Base-by-base conservation (phyloP, 2,329 filamentous ascomycete genomes). In the Cercospora citrullina region DNA sequence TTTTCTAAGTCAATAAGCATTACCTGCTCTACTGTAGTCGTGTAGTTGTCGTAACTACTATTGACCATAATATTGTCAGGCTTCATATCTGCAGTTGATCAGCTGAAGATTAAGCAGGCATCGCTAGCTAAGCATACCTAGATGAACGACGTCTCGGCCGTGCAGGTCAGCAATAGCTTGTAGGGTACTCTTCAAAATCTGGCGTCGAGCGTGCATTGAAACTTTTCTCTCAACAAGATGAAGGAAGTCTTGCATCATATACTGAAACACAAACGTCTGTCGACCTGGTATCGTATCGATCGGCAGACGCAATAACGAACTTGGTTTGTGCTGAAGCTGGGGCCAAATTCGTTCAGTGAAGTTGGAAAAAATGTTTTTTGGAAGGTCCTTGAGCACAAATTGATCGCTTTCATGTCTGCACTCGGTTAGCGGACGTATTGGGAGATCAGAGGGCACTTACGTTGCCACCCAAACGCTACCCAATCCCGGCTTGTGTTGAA, bases 1-100 rank as follows among this genome's bases (percentile, higher is more conserved):
- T 78, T 77, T 59, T 79, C 75, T 21, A 79, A 63, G 64, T 77
- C 76, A 18, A 65, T 71, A 26, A 78, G 51, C 45, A 76, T 73
- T 1, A 75, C 75, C 57, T 69, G 36, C 42, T 76, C 69, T 21
- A 77, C 51, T 26, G 64, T 58, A 1, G 72, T 53, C 1, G 71
- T 65, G 62, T 71, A 4, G 14, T 53, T 67, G 4, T 72, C 9
- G 23, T 57, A 68, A 64, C 57, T 71, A 30, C 60, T 59, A 45
- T 76, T 55, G 31, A 75, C 70, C 72, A 78, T 64, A 48, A 78
- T 68, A 57, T 78, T 77, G 64, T 77, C 72, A 5, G 76, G 71
- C 58, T 78, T 77, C 39, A 77, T 60, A 63, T 77, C 75, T 77
- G 60, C 18, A 23, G 14, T 14, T 51, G 4, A 36, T 14, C 10